Conservation (phyloP, 768 basidiomycete genomes). For the Russula olivacea region DNA sequence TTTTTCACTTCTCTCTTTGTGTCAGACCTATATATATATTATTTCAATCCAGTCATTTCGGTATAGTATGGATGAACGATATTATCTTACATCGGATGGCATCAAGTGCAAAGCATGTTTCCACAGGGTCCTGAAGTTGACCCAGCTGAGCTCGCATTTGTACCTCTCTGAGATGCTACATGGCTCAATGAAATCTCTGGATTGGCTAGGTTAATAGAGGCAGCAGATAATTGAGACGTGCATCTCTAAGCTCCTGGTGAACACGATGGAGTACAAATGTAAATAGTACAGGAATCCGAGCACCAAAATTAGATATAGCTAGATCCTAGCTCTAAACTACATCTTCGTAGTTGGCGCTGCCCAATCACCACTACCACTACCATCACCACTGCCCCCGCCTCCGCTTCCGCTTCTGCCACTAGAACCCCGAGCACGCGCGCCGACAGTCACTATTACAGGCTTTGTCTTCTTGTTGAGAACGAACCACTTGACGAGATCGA, state of each 20-base stretch:
- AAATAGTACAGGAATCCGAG: not conserved
- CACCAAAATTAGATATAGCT: not conserved
- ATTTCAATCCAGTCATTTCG: not conserved
- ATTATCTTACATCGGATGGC: not conserved
- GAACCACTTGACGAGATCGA: slow-evolving; percentile 84
- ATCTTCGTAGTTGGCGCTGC: not conserved
- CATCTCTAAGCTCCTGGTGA: not conserved
- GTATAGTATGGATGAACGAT: not conserved
- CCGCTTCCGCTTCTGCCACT: not conserved
- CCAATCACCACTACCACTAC: not conserved
- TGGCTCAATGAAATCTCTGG: not conserved
- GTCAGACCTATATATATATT: slow-evolving; percentile 2
- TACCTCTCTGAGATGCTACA: not conserved
- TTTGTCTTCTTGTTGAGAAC: slow-evolving; percentile 53
- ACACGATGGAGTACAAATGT: not conserved
- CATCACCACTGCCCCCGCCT: not conserved
- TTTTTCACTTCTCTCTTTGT: not conserved
- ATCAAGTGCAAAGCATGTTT: not conserved
- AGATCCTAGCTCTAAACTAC: not conserved
- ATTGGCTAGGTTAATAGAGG: not conserved
- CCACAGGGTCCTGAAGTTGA: not conserved
- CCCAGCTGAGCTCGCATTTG: not conserved
- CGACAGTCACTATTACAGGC: slow-evolving; percentile 9
- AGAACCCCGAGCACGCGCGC: not conserved
- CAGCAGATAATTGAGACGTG: not conserved